These are phyloP conservation scores for Chaetoceros muelleri DNA, from an alignment of 108 stramenopile genomes.

Conservation along the genomic window DNA sequence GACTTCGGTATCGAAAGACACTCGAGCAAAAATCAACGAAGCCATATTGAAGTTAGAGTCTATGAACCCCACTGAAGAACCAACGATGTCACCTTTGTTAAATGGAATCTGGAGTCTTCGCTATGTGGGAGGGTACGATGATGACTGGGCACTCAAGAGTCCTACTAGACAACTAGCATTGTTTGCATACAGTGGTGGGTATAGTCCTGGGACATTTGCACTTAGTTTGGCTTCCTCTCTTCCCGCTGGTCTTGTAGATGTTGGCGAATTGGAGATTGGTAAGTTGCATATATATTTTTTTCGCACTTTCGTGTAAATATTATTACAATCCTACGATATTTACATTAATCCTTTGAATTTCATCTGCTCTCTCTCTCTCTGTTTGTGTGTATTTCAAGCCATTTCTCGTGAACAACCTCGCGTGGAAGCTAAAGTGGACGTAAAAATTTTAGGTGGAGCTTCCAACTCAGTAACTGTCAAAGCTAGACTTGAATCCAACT, in stretches of 20 bases:
- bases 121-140: conserved; percentile 56
- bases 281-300: conserved; percentile 12
- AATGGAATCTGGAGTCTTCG: conserved; percentile 76
- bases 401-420: conserved; percentile 69
- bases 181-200: conserved; percentile 66
- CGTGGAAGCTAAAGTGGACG: conserved; percentile 53
- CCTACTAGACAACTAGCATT: conserved; percentile 67
- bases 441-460: conserved; percentile 20
- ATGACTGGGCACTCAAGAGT: conserved; percentile 43
- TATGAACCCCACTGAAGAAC: conserved; percentile 57
- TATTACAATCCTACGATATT: no score
- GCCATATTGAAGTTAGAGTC: conserved; percentile 57
- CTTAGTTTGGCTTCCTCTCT: conserved; percentile 29
- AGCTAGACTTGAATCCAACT: conserved; percentile 31
- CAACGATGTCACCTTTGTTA: conserved; percentile 45
- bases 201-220: conserved; percentile 64
- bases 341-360: no score
- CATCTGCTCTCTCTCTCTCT: no score
- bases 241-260: conserved; percentile 32
- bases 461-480: conserved; percentile 21
- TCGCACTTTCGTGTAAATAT: background rate
- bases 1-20: conserved; percentile 14
- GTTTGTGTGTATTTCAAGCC: no score
- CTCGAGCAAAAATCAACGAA: conserved; percentile 36
- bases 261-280: conserved; percentile 66